These are phyloP conservation scores for Daldinia decipiens DNA, from an alignment of 495 filamentous ascomycete genomes.

Conservation along the genomic window DNA sequence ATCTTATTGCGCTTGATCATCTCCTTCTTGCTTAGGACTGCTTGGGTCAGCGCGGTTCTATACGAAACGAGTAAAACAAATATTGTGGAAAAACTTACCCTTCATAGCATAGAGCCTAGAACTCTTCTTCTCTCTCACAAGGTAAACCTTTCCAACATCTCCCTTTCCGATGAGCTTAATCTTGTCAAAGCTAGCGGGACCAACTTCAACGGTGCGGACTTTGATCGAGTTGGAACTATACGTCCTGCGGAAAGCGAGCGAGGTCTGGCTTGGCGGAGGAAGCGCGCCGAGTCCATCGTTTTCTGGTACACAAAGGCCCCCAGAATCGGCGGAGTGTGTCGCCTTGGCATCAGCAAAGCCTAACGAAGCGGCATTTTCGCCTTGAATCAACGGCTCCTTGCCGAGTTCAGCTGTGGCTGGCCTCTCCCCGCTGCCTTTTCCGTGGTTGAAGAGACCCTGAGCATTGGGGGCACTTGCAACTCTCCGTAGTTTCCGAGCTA, in stretches of 20 bases:
- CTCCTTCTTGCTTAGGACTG: conserved; percentile 98
- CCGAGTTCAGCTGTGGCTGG: conserved; percentile 83
- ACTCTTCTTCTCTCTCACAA: conserved; percentile 97
- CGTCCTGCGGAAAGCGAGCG: conserved; percentile 85
- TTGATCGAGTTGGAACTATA: conserved; percentile 99
- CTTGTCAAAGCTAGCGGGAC: conserved; percentile 96
- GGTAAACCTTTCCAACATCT: conserved; percentile 97
- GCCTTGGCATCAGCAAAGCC: conserved; percentile 60
- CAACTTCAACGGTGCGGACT: conserved; percentile 94
- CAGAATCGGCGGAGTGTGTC: conserved; percentile 40
- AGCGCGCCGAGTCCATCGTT: conserved; percentile 57
- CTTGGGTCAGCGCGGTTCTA: conserved; percentile 50
- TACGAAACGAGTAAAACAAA: not conserved
- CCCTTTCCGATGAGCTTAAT: conserved; percentile 99
- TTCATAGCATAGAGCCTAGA: conserved; percentile 98
- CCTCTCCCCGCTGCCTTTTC: conserved; percentile 69
- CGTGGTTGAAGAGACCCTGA: conserved; percentile 84
- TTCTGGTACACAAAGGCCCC: conserved; percentile 50
- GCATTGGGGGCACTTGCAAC: conserved; percentile 98
- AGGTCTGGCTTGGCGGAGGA: conserved; percentile 59
- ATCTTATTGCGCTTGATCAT: conserved; percentile 99
- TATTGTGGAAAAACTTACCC: conserved; percentile 63
- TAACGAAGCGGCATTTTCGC: conserved; percentile 65
- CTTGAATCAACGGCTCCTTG: conserved; percentile 76
- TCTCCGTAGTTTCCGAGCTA: conserved; percentile 89